These are phyloP conservation scores for Annona squamosa DNA, from an alignment of 164 flowering plant species.

Conservation along the genomic window DNA sequence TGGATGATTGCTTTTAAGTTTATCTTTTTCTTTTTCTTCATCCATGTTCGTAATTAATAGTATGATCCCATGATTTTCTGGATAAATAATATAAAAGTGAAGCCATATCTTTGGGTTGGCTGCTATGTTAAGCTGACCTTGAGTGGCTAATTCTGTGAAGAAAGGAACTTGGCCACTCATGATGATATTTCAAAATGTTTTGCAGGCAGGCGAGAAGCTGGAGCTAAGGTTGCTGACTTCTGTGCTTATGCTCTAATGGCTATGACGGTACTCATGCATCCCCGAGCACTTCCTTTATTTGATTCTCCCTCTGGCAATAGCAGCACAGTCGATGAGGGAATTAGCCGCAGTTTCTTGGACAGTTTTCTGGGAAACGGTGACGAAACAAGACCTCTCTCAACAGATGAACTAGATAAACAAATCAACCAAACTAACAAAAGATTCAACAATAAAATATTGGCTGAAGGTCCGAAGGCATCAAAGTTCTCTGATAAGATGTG, in stretches of 20 bases:
- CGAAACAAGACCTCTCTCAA: conserved; percentile 18
- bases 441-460: conserved; percentile 36
- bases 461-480: conserved; percentile 29
- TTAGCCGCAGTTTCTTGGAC: conserved; percentile 17
- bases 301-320: conserved; percentile 26
- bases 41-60: background rate
- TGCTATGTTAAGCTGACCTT: background rate
- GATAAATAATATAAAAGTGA: too few species aligned
- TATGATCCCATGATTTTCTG: background rate
- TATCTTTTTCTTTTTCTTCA: too few species aligned
- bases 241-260: conserved; percentile 68
- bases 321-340: conserved; percentile 13
- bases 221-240: conserved; percentile 58
- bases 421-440: too few species aligned
- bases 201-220: conserved; percentile 65
- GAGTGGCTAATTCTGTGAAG: background rate
- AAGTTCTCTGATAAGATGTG: conserved; percentile 7
- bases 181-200: conserved; percentile 5
- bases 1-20: background rate
- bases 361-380: conserved; percentile 19
- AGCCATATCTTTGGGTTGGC: background rate
- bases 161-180: too few species aligned
- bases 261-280: conserved; percentile 79
- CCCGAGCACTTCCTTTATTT: conserved; percentile 56
- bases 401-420: conserved; percentile 30